Evolutionary conservation across 441 rosid genomes (phyloP), one percentile per base, ranked within the genome.

Genomic region (Bruguiera hainesii): DNA sequence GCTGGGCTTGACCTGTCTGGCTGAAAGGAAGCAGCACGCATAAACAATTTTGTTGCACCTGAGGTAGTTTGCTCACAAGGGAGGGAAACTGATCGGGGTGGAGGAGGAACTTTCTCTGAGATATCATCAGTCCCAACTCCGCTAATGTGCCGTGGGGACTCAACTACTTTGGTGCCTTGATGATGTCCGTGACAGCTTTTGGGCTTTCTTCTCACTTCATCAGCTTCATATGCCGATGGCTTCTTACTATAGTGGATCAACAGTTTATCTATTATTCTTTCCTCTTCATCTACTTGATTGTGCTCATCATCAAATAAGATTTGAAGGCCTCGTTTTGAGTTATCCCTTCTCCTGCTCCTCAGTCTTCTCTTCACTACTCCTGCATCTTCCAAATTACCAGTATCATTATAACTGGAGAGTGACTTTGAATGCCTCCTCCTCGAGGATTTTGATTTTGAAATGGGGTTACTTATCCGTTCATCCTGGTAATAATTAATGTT

Each of bases 161-260:
- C 77, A 20, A 66, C 75, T 3, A 33, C 69, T 58, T 77, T 70
- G 5, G 53, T 42, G 29, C 66, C 75, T 39, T 28, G 63, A 39
- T 61, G 73, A 60, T 68, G 72, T 25, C 79, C 71, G 35, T 67
- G 91, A 60, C 66, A 85, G 56, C 88, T 86, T 79, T 71, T 87
- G 23, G 89, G 68, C 74, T 78, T 88, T 74, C 82, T 78, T 67
- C 80, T 78, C 73, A 67, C 42, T 64, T 57, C 60, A 37, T 60
- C 85, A 59, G 77, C 75, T 56, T 89, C 97, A 63, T 21, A 67
- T 23, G 85, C 73, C 0, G 95, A 70, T 1, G 98, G 85, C 65
- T 91, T 91, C 68, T 70, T 86, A 76, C 98, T 88, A 79, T 89
- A 91, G 73, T 91, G 96, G 56, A 94, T 80, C 73, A 94, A 78